phyloP scores from a whole-genome alignment of 1,139 yeast species.

The Blastobotrys indianensis region DNA sequence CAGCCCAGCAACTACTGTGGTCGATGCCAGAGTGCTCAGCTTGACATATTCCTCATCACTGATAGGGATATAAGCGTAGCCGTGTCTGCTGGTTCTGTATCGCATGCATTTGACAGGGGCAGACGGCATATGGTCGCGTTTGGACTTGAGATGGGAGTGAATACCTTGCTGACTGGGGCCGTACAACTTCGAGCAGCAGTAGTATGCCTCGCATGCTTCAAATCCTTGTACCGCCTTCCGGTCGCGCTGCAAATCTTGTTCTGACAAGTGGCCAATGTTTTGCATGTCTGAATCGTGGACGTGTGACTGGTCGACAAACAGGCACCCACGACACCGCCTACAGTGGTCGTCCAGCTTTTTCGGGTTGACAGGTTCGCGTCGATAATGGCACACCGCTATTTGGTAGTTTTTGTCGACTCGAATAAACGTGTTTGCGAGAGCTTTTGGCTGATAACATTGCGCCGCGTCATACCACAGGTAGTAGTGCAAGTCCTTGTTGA shows the following conservation, averaged over 20 bases:
- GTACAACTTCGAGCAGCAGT: conserved; percentile 5
- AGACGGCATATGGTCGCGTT: conserved; percentile 3
- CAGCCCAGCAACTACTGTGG: conserved; percentile 5
- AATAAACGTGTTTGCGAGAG: conserved; percentile 6
- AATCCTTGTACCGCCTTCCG: conserved; percentile 5
- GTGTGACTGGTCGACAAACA: background rate
- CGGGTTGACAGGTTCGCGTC: conserved; percentile 7
- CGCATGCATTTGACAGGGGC: conserved; percentile 5
- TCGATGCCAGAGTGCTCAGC: background rate
- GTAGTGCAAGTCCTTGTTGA: conserved; percentile 1
- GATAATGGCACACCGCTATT: conserved; percentile 5
- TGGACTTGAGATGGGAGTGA: conserved; percentile 3
- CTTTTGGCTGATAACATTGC: conserved; percentile 4
- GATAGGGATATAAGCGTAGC: conserved; percentile 8
- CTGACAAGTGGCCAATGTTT: conserved; percentile 2
- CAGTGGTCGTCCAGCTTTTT: conserved; percentile 7
- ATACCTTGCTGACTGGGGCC: conserved; percentile 8
- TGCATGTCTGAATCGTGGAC: conserved; percentile 1
- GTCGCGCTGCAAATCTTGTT: conserved; percentile 6
- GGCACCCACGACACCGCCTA: conserved; percentile 5
- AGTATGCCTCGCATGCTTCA: conserved; percentile 6
- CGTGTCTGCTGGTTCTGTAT: conserved; percentile 8
- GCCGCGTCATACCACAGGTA: conserved; percentile 5
- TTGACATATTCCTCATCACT: conserved; percentile 1
- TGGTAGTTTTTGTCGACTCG: conserved; percentile 1